Percentiles rank a stretch among this genome's conserved stretches.
Evolutionary conservation across 768 basidiomycete genomes (phyloP).

Genomic region (Galerina marginata): DNA sequence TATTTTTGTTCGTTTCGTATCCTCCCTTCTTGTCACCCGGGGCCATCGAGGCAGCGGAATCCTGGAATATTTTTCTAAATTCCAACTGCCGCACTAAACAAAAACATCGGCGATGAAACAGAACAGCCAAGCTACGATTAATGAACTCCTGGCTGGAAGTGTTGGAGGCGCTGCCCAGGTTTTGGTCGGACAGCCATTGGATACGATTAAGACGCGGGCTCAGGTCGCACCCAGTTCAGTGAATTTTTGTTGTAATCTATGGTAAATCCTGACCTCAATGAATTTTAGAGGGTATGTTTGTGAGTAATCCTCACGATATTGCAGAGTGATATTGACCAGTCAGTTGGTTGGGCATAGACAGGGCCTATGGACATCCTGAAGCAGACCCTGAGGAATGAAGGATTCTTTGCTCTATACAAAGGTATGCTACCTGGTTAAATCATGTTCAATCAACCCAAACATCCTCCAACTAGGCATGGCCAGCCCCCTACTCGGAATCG

Average conservation of each 20-base stretch:
- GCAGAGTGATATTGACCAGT: not conserved
- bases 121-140: conserved; percentile 59
- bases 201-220: conserved; percentile 88
- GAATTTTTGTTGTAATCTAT: not conserved
- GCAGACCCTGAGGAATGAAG: conserved; percentile 87
- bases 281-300: conserved; percentile 83
- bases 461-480: conserved; percentile 71
- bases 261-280: conserved; percentile 5
- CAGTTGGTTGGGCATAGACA: conserved; percentile 53
- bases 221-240: conserved; percentile 80
- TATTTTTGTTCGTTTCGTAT: not conserved
- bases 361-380: conserved; percentile 91
- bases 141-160: conserved; percentile 88
- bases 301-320: conserved; percentile 43
- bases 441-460: not conserved
- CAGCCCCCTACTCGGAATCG: conserved; percentile 89
- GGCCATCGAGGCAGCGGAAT: not conserved
- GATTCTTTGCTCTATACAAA: conserved; percentile 93
- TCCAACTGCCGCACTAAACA: too few species aligned
- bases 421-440: conserved; percentile 46
- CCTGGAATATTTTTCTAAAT: not conserved
- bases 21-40: not conserved
- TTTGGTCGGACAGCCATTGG: conserved; percentile 90
- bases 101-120: conserved; percentile 17
- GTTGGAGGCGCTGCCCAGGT: conserved; percentile 95